Evolutionary conservation across 441 rosid genomes (phyloP).

Genomic region (Aleurites moluccanus): DNA sequence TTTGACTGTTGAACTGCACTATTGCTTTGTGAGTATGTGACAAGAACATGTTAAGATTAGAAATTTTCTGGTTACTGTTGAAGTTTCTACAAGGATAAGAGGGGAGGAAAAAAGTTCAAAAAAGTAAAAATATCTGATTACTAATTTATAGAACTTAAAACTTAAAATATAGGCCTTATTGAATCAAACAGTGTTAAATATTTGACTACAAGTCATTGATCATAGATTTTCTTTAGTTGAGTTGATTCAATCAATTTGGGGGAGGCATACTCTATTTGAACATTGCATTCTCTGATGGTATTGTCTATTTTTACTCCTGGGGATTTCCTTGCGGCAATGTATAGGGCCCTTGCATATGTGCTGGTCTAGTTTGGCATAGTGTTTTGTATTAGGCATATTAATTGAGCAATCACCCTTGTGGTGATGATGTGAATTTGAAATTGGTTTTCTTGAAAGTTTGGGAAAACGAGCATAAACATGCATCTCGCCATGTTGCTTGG

Average conservation of each 20-base stretch:
- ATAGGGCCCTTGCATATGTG: not conserved
- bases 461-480: not conserved
- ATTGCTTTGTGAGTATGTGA: too few relatives aligned
- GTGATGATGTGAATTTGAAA: not conserved
- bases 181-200: not conserved
- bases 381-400: not conserved
- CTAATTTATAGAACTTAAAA: not conserved
- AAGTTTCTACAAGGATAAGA: not conserved
- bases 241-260: not conserved
- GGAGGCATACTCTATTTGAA: not conserved
- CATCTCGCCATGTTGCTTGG: not conserved
- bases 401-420: not conserved
- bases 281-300: not conserved
- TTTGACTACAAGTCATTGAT: not conserved
- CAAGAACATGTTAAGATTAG: not conserved
- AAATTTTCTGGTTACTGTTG: not conserved
- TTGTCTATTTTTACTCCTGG: not conserved
- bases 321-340: not conserved
- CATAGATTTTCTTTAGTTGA: not conserved
- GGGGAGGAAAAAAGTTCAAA: not conserved
- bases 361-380: not conserved
- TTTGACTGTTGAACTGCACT: too few relatives aligned
- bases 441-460: not conserved
- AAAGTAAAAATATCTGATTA: not conserved
- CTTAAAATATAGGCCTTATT: not conserved